These are phyloP conservation scores for Tausonia pullulans DNA, from an alignment of 1,284 basidiomycete genomes.

Conservation along the genomic window DNA sequence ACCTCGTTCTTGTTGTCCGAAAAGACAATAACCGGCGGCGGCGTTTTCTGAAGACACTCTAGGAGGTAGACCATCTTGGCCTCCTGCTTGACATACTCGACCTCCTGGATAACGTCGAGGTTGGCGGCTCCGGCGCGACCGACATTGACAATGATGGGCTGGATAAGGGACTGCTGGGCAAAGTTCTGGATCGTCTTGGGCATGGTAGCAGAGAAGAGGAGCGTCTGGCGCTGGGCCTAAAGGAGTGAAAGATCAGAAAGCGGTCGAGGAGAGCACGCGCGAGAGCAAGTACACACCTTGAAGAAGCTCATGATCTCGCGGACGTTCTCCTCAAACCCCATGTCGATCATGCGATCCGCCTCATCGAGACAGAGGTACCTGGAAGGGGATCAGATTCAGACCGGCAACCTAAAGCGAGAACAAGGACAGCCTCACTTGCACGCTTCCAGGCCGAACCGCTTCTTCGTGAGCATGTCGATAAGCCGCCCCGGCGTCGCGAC, in stretches of 20 bases:
- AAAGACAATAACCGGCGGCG: constrained; percentile 95
- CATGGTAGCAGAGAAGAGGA: constrained; percentile 98
- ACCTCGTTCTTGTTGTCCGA: constrained; percentile 99
- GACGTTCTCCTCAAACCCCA: constrained; percentile 98
- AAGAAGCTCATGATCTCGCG: constrained; percentile 98
- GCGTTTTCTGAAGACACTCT: constrained; percentile 95
- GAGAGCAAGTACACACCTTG: constrained; percentile 47
- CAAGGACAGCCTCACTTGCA: constrained; percentile 47
- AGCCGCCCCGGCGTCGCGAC: constrained; percentile 45
- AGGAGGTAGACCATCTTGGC: constrained; percentile 98
- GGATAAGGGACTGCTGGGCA: constrained; percentile 85
- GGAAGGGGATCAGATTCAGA: constrained; percentile 12
- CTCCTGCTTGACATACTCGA: constrained; percentile 98
- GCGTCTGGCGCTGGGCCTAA: constrained; percentile 87
- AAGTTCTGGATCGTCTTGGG: constrained; percentile 98
- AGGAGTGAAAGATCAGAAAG: constrained; percentile 18
- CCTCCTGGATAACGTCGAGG: constrained; percentile 90
- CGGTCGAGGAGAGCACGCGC: background rate
- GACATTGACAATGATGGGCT: constrained; percentile 90
- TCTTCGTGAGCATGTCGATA: constrained; percentile 66
- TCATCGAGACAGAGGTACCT: constrained; percentile 94
- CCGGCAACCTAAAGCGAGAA: background rate
- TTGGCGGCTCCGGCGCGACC: constrained; percentile 96
- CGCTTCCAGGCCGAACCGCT: constrained; percentile 75
- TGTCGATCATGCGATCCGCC: constrained; percentile 97